Evolutionary conservation across 768 basidiomycete species (phyloP), one percentile per base, ranked within the genome.

Genomic region (Rhizopogon rudus): DNA sequence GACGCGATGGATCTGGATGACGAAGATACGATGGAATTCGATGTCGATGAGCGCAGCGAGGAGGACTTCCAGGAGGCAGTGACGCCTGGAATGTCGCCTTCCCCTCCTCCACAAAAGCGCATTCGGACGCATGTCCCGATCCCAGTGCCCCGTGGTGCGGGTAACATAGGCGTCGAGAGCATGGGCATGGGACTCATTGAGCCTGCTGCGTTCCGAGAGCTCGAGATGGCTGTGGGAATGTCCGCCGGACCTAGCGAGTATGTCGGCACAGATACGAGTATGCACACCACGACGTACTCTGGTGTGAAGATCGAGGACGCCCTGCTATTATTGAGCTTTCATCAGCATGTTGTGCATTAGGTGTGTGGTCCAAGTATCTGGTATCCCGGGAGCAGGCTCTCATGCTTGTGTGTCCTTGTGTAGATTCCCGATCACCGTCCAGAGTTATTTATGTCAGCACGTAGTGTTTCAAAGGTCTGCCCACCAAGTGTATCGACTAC

Each of bases 31-130:
- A 73, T 79, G 58, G 76, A 75, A 45, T 76, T 78, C 49, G 84
- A 86, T 60, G 75, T 80, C 65, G 69, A 70, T 39, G 69, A 72
- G 5, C 69, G 69, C 41, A 88, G 85, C 64, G 84, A 87, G 49
- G 88, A 90, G 50, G 86, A 89, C 52, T 81, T 77, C 59, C 83
- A 86, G 55, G 87, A 90, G 64, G 85, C 84, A 10, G 82, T 89
- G 25, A 89, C 87, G 0, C 88, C 88, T 13, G 80, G 79, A 40
- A 72, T 77, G 33, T 75, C 76, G 28, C 73, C 75, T 8, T 68
- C 72, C 2, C 71, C 74, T 22, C 70, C 70, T 44, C 63, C 74
- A 1, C 65, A 65, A 33, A 72, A 71, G 46, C 66, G 63, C 28
- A 43, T 60, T 37, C 65, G 61, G 40, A 64, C 72, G 3, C 64